Evolutionary conservation across 257 asterid genomes (phyloP).

Genomic region (Nicotiana tabacum): DNA sequence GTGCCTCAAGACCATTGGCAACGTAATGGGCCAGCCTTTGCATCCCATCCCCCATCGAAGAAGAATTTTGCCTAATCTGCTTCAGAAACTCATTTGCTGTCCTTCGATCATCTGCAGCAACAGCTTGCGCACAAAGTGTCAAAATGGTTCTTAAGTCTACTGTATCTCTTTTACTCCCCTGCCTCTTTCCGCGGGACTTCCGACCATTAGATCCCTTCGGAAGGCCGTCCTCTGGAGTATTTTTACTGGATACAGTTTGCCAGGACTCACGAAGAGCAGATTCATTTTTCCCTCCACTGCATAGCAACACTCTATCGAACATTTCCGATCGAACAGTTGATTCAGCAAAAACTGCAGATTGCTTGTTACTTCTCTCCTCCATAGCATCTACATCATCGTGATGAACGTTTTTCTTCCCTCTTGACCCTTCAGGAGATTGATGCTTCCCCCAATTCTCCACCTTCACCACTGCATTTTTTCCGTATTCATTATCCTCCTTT

Average conservation of each 20-base stretch:
- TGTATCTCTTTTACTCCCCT: slow-evolving; percentile 34
- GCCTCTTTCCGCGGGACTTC: slow-evolving; percentile 51
- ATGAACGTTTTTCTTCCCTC: slow-evolving; percentile 57
- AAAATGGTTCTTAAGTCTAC: slow-evolving; percentile 67
- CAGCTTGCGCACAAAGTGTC: slow-evolving; percentile 77
- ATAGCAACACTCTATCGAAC: slow-evolving; percentile 64
- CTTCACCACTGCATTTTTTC: slow-evolving; percentile 15
- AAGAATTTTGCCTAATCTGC: slow-evolving; percentile 59
- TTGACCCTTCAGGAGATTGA: slow-evolving; percentile 22
- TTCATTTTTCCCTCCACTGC: slow-evolving; percentile 64
- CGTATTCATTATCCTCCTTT: slow-evolving; percentile 29
- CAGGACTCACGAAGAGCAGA: slow-evolving; percentile 59
- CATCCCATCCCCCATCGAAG: slow-evolving; percentile 37
- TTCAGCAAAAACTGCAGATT: slow-evolving; percentile 52
- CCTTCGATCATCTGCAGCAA: slow-evolving; percentile 65
- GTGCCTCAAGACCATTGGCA: slow-evolving; percentile 41
- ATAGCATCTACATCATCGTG: slow-evolving; percentile 24
- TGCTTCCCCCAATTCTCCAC: slow-evolving; percentile 21
- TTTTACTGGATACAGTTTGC: slow-evolving; percentile 43
- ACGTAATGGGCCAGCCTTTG: slow-evolving; percentile 37
- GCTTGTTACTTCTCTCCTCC: slow-evolving; percentile 42
- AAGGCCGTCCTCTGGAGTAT: slow-evolving; percentile 16
- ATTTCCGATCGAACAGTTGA: slow-evolving; percentile 50
- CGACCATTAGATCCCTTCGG: slow-evolving; percentile 37
- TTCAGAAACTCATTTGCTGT: slow-evolving; percentile 55